These are phyloP conservation scores for Byssochlamys sp. DNA, from an alignment of 2,329 filamentous ascomycete genomes.

Conservation along the genomic window DNA sequence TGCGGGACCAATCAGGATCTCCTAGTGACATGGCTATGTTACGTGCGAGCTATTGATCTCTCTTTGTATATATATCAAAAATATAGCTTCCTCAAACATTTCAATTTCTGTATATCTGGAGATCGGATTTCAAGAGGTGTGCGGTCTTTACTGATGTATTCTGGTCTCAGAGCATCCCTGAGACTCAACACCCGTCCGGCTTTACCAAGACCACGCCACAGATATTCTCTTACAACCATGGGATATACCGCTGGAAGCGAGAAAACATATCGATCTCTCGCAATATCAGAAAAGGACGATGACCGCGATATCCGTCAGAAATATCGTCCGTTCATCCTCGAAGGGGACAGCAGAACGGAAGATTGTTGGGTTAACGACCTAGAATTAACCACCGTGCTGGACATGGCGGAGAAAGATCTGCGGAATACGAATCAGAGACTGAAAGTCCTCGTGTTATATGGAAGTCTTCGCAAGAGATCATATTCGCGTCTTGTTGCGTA, in stretches of 20 bases:
- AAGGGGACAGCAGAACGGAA: constrained; percentile 16
- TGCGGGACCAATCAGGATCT: no score
- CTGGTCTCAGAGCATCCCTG: background rate
- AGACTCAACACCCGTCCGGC: background rate
- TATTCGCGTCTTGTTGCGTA: constrained; percentile 53
- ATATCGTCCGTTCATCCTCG: constrained; percentile 51
- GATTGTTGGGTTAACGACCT: constrained; percentile 49
- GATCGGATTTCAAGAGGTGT: background rate
- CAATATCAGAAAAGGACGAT: constrained; percentile 40
- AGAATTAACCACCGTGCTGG: constrained; percentile 45
- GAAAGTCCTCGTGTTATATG: constrained; percentile 52
- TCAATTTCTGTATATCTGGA: background rate
- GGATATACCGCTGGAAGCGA: background rate
- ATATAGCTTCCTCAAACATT: background rate
- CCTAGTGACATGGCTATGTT: background rate
- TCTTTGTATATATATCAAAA: background rate
- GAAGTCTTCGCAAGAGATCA: constrained; percentile 48
- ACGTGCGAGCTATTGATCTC: background rate
- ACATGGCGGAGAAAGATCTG: constrained; percentile 44
- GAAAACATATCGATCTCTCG: constrained; percentile 25
- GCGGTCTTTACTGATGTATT: background rate
- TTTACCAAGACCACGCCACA: background rate
- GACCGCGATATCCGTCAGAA: constrained; percentile 35
- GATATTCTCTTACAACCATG: background rate
- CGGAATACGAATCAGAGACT: constrained; percentile 32